A percentile compares a stretch with the other conserved stretches of the same genome.
These are phyloP conservation scores for Malassezia equina DNA, from an alignment of 1,284 basidiomycete species.

Conservation along the genomic window DNA sequence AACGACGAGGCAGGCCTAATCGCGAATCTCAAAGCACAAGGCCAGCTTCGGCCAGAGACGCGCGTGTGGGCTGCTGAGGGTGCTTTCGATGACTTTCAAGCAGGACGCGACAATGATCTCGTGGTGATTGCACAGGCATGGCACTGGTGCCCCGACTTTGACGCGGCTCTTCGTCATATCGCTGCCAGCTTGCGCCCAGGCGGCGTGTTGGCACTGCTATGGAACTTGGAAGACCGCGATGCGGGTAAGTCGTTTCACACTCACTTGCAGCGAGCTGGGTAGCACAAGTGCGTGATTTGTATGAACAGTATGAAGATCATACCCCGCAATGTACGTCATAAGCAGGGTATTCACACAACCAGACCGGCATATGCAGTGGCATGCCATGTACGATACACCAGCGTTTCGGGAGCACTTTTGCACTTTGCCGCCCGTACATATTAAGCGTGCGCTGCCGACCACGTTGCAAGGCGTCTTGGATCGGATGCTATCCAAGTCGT, in stretches of 20 bases:
- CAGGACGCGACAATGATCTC: slow-evolving; percentile 22
- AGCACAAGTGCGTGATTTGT: slow-evolving; percentile 29
- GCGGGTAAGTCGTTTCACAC: slow-evolving; percentile 13
- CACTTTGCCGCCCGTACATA: slow-evolving; percentile 20
- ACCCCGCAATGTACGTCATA: slow-evolving; percentile 28
- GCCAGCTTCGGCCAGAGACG: slow-evolving; percentile 17
- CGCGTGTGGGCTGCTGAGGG: slow-evolving; percentile 27
- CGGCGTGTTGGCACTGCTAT: slow-evolving; percentile 35
- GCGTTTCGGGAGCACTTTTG: slow-evolving; percentile 20
- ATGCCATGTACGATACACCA: slow-evolving; percentile 31
- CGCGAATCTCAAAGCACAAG: slow-evolving; percentile 20
- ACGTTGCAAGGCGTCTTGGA: slow-evolving; percentile 28
- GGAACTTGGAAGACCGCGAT: slow-evolving; percentile 43
- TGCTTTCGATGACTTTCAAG: slow-evolving; percentile 30
- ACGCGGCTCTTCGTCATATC: slow-evolving; percentile 21
- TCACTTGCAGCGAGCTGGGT: slow-evolving; percentile 30
- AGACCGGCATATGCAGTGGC: slow-evolving; percentile 39
- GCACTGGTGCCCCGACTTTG: slow-evolving; percentile 41
- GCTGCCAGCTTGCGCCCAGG: slow-evolving; percentile 24
- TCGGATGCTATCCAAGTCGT: slow-evolving; percentile 30
- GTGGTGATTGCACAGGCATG: slow-evolving; percentile 40
- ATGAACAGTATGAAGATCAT: slow-evolving; percentile 34
- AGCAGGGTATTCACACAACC: neutral
- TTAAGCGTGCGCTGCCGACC: slow-evolving; percentile 28
- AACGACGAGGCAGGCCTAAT: slow-evolving; percentile 11